phyloP scores from a whole-genome alignment of 2,329 filamentous ascomycete genomes.

The Pseudonectria buxi region DNA sequence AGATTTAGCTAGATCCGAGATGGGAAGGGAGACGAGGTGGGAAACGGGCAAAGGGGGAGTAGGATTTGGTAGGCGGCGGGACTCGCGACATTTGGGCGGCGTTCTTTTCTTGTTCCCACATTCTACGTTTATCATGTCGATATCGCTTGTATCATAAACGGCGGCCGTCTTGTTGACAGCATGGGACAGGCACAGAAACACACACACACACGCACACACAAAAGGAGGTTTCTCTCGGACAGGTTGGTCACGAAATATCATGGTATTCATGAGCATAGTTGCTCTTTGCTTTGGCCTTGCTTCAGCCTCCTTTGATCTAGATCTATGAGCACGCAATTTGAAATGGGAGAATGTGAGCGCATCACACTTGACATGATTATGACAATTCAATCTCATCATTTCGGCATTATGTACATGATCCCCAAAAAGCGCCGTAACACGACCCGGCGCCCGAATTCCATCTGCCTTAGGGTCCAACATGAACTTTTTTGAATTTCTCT shows the following conservation, averaged over 20 bases:
- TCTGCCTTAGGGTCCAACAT: too few species aligned
- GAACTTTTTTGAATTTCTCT: too few species aligned
- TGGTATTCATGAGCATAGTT: slow-evolving; percentile 2
- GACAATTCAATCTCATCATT: too few species aligned
- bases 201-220: slow-evolving; percentile 5
- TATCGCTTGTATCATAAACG: slow-evolving; percentile 9
- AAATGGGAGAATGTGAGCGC: too few species aligned
- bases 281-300: too few species aligned
- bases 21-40: background rate
- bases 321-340: too few species aligned
- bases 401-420: too few species aligned
- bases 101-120: slow-evolving; percentile 3
- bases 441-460: too few species aligned
- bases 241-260: slow-evolving; percentile 7
- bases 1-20: background rate
- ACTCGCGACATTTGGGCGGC: slow-evolving; percentile 7
- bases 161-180: background rate
- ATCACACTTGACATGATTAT: too few species aligned
- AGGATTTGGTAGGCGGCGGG: slow-evolving; percentile 2
- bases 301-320: too few species aligned
- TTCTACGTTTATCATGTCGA: slow-evolving; percentile 1
- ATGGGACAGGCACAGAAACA: slow-evolving; percentile 4
- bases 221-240: slow-evolving; percentile 12
- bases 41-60: background rate
- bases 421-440: too few species aligned